Base-by-base conservation (phyloP, 2,329 filamentous ascomycete genomes). In the Diaporthe batatas region DNA sequence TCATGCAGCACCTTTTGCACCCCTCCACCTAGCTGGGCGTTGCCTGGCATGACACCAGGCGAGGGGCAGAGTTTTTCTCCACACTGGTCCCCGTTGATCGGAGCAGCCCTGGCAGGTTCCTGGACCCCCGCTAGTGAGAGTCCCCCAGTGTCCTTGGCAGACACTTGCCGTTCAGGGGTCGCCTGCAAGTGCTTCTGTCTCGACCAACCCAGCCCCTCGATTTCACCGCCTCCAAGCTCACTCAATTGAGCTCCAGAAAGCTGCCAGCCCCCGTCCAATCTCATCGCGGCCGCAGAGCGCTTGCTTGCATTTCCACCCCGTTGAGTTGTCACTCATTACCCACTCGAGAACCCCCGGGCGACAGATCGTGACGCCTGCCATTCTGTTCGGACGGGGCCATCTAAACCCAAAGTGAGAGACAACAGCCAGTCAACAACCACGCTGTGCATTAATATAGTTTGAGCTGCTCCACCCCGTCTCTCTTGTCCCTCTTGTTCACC, bases 161-260 rank as follows among this genome's bases (percentile, higher is more conserved):
- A 51, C 34, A 53, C 16, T 54, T 51, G 34, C 54, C 51, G 68
- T 51, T 67, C 73, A 74, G 70, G 73, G 73, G 70, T 74, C 71
- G 29, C 44, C 51, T 59, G 54, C 51, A 23, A n/a, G 54, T 57
- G 21, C 72, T 39, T 49, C 65, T 11, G 11, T 11, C 16, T 29
- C 32, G n/a, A 49, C 42, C 51, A 58, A 36, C 71, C 74, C 73
- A 74, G 73, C 73, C 74, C 72, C 74, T 70, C 57, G 32, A 74
- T 74, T 75, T 75, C 74, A 70, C 58, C 51, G 32, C 72, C 36
- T 39, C 49, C 42, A 53, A 53, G 59, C 53, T 70, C 47, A 65
- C 53, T 70, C 47, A 65, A 39, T 47, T 39, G 54, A 72, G 70
- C 62, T 44, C 54, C 49, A 53, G 54, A 51, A 23, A 42, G 36